Evolutionary conservation across 345 rosid genomes (phyloP), one percentile per base, ranked within the genome.

Genomic region (Nasturtium officinale): DNA sequence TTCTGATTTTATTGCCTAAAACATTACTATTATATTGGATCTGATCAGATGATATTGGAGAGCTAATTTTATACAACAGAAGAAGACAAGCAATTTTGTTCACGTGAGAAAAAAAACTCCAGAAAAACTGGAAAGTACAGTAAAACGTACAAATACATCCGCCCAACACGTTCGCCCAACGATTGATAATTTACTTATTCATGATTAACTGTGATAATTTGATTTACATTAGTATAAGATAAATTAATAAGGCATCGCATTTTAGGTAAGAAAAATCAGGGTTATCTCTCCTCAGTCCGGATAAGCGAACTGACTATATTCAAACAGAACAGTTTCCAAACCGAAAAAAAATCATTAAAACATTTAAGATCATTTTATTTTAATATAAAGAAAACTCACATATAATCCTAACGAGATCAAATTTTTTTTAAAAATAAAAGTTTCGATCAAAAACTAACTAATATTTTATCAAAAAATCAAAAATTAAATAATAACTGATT

Each of bases 71-170:
- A 6, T 56, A 65, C 57, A 11, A 42, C 7, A 68, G 57, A 75
- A 61, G 69, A 68, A 68, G 72, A 75, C 69, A 53, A 67, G 20
- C 29, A 20, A 20, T 38, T 50, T 42, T 21, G 74, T 75, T 75
- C 79, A 75, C 74, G 64, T 75, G 79, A 61, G 32, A 25, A 60
- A 23, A 67, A 60, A 29, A 42, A 68, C 69, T 75, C 79, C 79
- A 60, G 30, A 61, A 32, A 61, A 52, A 29, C 64, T 61, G 74
- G 79, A 68, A 75, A 60, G 57, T 75, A 68, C 68, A 60, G 57
- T 75, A 60, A 73, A 58, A 75, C 42, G 61, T 33, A 60, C 56
- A 45, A 29, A 65, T 47, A 26, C 47, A 74, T 66, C 21, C 66
- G 32, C 33, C 2, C 60, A 25, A 48, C 53, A 47, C 21, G 23